These are phyloP conservation scores for Heterobasidion annosum DNA, from an alignment of 1,284 basidiomycete species.

Conservation along the genomic window DNA sequence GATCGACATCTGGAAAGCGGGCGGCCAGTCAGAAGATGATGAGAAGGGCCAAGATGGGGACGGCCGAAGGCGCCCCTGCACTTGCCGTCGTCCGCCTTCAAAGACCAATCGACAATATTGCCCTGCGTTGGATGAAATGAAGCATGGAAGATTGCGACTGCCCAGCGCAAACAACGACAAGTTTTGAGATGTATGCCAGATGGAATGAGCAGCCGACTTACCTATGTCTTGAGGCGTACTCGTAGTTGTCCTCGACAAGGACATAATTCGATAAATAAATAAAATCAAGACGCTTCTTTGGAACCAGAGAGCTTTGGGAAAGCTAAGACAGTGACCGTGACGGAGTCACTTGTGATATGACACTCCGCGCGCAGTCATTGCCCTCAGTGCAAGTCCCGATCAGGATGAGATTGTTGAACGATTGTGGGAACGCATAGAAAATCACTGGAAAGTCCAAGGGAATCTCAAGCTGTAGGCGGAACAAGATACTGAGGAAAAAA, in stretches of 20 bases:
- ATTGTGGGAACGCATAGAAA: too few relatives aligned
- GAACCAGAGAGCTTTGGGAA: background rate
- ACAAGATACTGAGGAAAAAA: background rate
- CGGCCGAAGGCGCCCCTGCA: background rate
- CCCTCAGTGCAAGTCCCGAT: too few relatives aligned
- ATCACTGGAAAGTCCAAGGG: too few relatives aligned
- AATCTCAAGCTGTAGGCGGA: too few relatives aligned
- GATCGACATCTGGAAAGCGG: conserved; percentile 39
- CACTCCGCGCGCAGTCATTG: too few relatives aligned
- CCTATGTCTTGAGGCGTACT: background rate
- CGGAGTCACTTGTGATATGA: too few relatives aligned
- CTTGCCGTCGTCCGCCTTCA: conserved; percentile 58
- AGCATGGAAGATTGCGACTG: conserved; percentile 75
- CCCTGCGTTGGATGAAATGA: conserved; percentile 77
- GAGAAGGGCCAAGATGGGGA: background rate
- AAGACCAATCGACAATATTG: conserved; percentile 67
- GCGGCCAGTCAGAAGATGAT: background rate
- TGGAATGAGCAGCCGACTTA: background rate
- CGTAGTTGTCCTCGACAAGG: background rate
- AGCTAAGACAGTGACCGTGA: too few relatives aligned
- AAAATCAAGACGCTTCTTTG: background rate
- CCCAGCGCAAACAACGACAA: background rate
- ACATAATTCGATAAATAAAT: background rate
- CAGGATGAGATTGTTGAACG: too few relatives aligned
- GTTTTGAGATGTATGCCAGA: background rate